Evolutionary conservation across 2,329 filamentous ascomycete genomes (phyloP).

Genomic region (Coccinonectria pachysandricola): DNA sequence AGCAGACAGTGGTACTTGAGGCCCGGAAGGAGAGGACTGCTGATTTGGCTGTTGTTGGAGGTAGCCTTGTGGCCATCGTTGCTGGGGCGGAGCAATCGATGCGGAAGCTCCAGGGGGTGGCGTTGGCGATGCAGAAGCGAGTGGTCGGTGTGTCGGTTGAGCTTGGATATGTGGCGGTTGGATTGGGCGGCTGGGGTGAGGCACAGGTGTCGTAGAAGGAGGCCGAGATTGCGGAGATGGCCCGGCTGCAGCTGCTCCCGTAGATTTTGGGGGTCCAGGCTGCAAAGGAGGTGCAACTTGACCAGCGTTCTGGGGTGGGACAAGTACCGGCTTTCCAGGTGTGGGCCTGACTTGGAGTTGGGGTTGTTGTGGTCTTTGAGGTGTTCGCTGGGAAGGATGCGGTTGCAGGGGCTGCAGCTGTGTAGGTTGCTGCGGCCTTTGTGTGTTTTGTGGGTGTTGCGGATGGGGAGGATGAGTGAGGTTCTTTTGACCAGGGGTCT

Average conservation of each 20-base stretch:
- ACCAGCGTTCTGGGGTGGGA: constrained; percentile 25
- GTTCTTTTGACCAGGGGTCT: constrained; percentile 1
- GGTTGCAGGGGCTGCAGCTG: constrained; percentile 2
- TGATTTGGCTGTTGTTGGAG: constrained; percentile 14
- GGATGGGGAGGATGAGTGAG: constrained; percentile 4
- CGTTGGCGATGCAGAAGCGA: constrained; percentile 23
- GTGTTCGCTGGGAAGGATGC: too few species aligned
- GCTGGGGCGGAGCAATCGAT: constrained; percentile 19
- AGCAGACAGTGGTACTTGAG: constrained; percentile 15
- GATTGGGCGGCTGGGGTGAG: constrained; percentile 23
- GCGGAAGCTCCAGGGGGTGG: constrained; percentile 13
- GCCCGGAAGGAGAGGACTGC: constrained; percentile 14
- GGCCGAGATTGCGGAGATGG: constrained; percentile 20
- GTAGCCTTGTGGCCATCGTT: constrained; percentile 25
- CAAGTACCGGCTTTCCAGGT: constrained; percentile 21
- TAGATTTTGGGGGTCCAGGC: constrained; percentile 20
- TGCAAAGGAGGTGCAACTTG: constrained; percentile 27
- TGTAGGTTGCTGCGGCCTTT: not conserved
- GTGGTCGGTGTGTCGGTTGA: constrained; percentile 19
- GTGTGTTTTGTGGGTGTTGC: constrained; percentile 4
- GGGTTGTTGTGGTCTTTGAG: constrained; percentile 11
- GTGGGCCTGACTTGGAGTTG: constrained; percentile 15
- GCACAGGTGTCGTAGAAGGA: constrained; percentile 24
- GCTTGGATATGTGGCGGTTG: constrained; percentile 20
- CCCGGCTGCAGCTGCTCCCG: constrained; percentile 9